These are phyloP conservation scores for Syzygium malaccense DNA, from an alignment of 441 rosid species.

Conservation along the genomic window DNA sequence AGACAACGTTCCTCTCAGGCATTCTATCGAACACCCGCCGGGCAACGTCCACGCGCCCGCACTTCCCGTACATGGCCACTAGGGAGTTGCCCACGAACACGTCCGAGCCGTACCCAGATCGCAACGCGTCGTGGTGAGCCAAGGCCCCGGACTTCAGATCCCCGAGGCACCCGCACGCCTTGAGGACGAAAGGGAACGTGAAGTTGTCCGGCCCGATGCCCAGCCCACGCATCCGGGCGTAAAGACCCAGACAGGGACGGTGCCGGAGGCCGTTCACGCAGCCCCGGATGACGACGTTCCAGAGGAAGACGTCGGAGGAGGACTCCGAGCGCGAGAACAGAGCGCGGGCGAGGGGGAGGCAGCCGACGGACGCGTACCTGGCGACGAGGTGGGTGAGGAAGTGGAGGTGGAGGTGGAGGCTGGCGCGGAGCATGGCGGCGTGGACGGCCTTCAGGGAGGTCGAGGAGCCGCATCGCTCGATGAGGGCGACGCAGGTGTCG, in stretches of 20 bases:
- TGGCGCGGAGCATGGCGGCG: constrained; percentile 18
- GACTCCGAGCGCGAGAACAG: constrained; percentile 18
- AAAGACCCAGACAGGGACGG: constrained; percentile 6
- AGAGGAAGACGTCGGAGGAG: constrained; percentile 25
- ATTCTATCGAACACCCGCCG: constrained; percentile 9
- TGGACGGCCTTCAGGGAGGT: constrained; percentile 18
- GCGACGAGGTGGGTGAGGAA: constrained; percentile 26
- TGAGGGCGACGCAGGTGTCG: constrained; percentile 14
- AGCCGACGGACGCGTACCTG: constrained; percentile 22
- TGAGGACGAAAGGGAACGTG: constrained; percentile 12
- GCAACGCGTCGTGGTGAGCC: constrained; percentile 2
- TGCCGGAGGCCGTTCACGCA: constrained; percentile 19
- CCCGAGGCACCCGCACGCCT: constrained; percentile 5
- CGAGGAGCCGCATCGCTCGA: constrained; percentile 21
- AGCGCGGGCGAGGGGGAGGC: constrained; percentile 20
- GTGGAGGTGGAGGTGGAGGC: constrained; percentile 16
- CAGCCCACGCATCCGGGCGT: constrained; percentile 5
- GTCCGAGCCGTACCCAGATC: background rate
- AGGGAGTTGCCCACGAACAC: constrained; percentile 15
- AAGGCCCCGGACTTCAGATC: background rate
- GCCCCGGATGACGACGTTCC: constrained; percentile 27
- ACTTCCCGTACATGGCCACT: constrained; percentile 6
- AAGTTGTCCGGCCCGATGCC: background rate
- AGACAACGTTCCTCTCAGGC: constrained; percentile 6
- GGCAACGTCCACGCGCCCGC: background rate